Conservation (phyloP, 768 basidiomycete genomes). For the Udeniomyces megalosporus region DNA sequence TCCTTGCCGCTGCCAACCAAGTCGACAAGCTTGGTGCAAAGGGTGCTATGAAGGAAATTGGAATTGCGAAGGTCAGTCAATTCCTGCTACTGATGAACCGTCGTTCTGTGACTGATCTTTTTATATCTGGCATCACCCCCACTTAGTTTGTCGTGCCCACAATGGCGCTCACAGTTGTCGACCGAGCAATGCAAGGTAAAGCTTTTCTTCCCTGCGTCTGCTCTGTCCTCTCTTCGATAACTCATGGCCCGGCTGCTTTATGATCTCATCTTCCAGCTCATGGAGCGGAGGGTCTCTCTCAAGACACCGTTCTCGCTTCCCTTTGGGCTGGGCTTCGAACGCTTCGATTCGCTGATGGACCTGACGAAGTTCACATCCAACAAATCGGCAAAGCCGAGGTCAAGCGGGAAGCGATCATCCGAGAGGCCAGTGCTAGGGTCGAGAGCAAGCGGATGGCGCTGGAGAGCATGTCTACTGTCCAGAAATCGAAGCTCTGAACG, state of each 20-base stretch:
- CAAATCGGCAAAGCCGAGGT: slow-evolving; percentile 78
- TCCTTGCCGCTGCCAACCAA: slow-evolving; percentile 79
- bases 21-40: slow-evolving; percentile 78
- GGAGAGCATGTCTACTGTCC: no score
- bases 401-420: background rate
- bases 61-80: slow-evolving; percentile 68
- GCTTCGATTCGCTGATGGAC: slow-evolving; percentile 43
- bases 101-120: no score
- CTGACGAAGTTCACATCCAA: slow-evolving; percentile 69
- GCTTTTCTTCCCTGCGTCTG: no score
- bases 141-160: slow-evolving; percentile 80
- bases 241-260: no score
- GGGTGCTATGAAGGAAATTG: slow-evolving; percentile 92
- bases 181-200: slow-evolving; percentile 69
- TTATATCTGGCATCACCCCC: background rate
- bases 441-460: background rate
- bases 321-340: slow-evolving; percentile 70
- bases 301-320: slow-evolving; percentile 67
- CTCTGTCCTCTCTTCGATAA: no score
- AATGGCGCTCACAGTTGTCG: slow-evolving; percentile 74
- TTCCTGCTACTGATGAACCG: no score
- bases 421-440: background rate
- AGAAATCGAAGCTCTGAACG: background rate
- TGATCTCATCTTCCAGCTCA: slow-evolving; percentile 37
- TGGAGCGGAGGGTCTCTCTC: slow-evolving; percentile 88